A percentile compares a stretch with the other conserved stretches of the same genome.
Evolutionary conservation across 345 rosid species (phyloP).

Genomic region (Populus deltoides): DNA sequence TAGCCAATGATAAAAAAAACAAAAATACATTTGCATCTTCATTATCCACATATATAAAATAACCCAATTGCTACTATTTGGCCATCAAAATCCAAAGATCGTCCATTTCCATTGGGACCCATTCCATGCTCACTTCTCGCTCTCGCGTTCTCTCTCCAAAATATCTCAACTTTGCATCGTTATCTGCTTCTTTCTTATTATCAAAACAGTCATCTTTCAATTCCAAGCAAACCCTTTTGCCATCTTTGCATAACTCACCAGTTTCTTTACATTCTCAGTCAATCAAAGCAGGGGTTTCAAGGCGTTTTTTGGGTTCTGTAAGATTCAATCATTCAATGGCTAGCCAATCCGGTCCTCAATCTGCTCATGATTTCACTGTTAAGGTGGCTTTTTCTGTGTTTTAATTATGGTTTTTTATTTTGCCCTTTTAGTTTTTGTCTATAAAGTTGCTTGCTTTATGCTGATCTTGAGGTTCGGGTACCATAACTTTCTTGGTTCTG

Average conservation of each 20-base stretch:
- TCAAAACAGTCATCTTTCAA: slow-evolving; percentile 13
- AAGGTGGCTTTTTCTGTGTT: slow-evolving; percentile 42
- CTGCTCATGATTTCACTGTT: slow-evolving; percentile 76
- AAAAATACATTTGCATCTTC: not conserved
- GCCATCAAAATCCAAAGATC: too few species aligned
- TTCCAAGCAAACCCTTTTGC: slow-evolving; percentile 24
- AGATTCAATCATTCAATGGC: slow-evolving; percentile 65
- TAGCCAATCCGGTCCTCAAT: slow-evolving; percentile 43
- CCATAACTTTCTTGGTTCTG: not conserved
- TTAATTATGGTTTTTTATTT: not conserved
- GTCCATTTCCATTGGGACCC: not conserved
- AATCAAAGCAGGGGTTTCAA: slow-evolving; percentile 21
- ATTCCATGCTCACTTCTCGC: slow-evolving; percentile 34
- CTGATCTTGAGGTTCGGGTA: not conserved
- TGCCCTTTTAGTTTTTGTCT: not conserved
- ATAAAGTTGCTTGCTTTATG: not conserved
- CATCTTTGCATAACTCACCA: slow-evolving; percentile 11
- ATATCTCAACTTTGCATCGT: not conserved
- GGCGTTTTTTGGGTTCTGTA: slow-evolving; percentile 18
- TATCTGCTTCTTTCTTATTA: slow-evolving; percentile 23
- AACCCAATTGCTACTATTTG: not conserved
- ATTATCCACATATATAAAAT: not conserved
- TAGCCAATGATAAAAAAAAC: too few species aligned
- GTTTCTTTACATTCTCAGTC: slow-evolving; percentile 24
- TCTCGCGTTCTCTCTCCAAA: slow-evolving; percentile 2